These are phyloP conservation scores for Neurospora hispaniola DNA, from an alignment of 495 filamentous ascomycete species.

Conservation along the genomic window DNA sequence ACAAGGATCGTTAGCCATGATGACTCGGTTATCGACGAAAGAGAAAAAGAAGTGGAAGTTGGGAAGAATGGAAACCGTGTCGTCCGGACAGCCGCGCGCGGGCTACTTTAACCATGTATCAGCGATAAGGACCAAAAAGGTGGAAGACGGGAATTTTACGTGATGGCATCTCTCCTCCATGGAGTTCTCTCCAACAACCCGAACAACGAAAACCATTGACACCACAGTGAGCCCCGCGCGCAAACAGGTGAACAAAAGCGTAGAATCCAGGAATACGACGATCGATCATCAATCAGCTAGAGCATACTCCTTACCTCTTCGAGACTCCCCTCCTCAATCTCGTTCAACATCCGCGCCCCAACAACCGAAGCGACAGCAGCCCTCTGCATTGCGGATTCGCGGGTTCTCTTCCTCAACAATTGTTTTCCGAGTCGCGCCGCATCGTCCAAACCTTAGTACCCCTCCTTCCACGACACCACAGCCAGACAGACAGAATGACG, in stretches of 20 bases:
- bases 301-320: slow-evolving; percentile 32
- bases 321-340: slow-evolving; percentile 28
- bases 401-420: neutral
- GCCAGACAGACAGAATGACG: slow-evolving; percentile 36
- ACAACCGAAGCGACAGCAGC: slow-evolving; percentile 27
- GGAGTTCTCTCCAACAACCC: neutral
- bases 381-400: slow-evolving; percentile 7
- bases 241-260: neutral
- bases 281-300: neutral
- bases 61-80: neutral
- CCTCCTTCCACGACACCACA: neutral
- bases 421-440: neutral
- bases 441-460: neutral
- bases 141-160: neutral
- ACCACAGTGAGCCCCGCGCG: neutral
- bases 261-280: neutral
- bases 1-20: neutral
- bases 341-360: slow-evolving; percentile 50
- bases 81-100: neutral
- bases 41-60: neutral
- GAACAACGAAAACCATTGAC: neutral
- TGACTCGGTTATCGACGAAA: neutral
- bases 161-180: neutral
- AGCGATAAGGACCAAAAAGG: neutral
- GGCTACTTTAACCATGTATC: neutral